phyloP scores from a whole-genome alignment of 2,329 filamentous ascomycete species.

The Periconia digitata region DNA sequence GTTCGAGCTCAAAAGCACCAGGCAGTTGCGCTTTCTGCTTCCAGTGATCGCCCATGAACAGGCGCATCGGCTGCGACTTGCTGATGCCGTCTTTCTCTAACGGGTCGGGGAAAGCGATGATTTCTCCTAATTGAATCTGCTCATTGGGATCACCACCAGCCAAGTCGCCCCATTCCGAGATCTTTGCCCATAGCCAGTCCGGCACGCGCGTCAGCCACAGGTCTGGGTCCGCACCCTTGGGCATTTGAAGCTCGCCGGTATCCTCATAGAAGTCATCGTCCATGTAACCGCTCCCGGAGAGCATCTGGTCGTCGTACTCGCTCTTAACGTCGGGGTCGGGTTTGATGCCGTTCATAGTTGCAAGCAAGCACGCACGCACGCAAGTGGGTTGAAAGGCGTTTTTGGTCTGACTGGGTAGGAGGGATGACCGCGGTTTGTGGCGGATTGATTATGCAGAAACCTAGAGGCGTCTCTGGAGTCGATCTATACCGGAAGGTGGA shows the following conservation, averaged over 20 bases:
- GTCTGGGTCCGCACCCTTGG: conserved; percentile 25
- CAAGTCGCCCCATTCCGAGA: conserved; percentile 39
- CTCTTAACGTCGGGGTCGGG: conserved; percentile 41
- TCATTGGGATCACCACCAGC: conserved; percentile 41
- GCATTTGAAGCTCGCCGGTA: conserved; percentile 45
- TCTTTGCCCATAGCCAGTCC: conserved; percentile 42
- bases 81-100: conserved; percentile 27
- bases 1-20: conserved; percentile 81
- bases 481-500: too few species aligned
- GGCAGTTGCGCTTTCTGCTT: conserved; percentile 74
- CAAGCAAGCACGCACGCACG: conserved; percentile 2
- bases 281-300: conserved; percentile 34
- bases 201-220: conserved; percentile 44
- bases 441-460: not conserved
- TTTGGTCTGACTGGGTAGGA: not conserved
- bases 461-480: too few species aligned
- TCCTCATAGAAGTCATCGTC: conserved; percentile 49
- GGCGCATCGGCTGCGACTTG: conserved; percentile 57
- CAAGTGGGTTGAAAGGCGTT: not conserved
- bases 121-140: conserved; percentile 41
- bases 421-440: too few species aligned
- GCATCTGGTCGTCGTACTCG: conserved; percentile 36
- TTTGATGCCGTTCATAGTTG: conserved; percentile 44
- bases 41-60: conserved; percentile 66
- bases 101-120: conserved; percentile 27